These are phyloP conservation scores for Hypomyces perniciosus DNA, from an alignment of 2,329 filamentous ascomycete species.

Conservation along the genomic window DNA sequence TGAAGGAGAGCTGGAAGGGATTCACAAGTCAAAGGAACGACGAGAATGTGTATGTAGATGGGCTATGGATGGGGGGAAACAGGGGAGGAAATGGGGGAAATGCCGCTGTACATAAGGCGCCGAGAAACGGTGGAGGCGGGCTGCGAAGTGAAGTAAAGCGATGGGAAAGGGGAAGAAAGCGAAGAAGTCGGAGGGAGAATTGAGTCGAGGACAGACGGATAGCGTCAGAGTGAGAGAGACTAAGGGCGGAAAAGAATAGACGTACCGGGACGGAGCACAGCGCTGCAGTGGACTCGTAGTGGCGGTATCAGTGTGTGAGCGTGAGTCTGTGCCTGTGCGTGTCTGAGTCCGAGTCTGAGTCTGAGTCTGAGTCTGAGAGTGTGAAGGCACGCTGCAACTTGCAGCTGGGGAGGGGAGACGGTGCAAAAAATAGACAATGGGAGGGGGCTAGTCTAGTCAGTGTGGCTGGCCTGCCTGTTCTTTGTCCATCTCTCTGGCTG, in stretches of 20 bases:
- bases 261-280: background rate
- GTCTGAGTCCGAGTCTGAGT: conserved; percentile 3
- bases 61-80: too few relatives aligned
- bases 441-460: background rate
- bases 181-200: background rate
- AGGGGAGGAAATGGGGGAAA: too few relatives aligned
- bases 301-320: conserved; percentile 3
- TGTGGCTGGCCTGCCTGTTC: conserved; percentile 1
- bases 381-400: background rate
- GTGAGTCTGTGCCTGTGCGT: background rate
- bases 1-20: too few relatives aligned
- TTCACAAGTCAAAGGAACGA: too few relatives aligned
- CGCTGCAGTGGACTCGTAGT: background rate
- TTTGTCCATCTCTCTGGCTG: background rate
- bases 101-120: too few relatives aligned
- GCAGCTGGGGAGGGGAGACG: conserved; percentile 4
- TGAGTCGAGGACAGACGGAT: background rate
- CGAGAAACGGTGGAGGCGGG: background rate
- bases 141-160: background rate
- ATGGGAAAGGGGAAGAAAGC: background rate
- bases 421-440: conserved; percentile 9
- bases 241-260: background rate
- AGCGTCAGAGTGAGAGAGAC: background rate
- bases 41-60: too few relatives aligned
- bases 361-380: conserved; percentile 4